phyloP scores from a whole-genome alignment of 768 basidiomycete species.

The Candolleomyces aberdarensis region DNA sequence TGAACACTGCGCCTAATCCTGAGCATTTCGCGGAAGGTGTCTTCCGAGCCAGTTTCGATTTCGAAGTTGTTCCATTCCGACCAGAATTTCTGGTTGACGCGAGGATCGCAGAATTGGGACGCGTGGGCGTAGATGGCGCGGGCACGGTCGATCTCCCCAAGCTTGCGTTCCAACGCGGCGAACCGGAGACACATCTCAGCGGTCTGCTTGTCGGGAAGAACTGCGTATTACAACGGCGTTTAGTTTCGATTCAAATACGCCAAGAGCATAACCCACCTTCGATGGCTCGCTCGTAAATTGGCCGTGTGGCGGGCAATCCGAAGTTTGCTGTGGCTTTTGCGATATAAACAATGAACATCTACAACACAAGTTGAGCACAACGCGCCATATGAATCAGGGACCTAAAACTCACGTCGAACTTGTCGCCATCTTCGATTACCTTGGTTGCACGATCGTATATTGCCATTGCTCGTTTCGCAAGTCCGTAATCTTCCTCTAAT shows the following conservation, averaged over 20 bases:
- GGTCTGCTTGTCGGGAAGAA: slow-evolving; percentile 89
- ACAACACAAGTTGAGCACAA: slow-evolving; percentile 3
- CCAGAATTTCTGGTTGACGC: slow-evolving; percentile 92
- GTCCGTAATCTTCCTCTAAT: slow-evolving; percentile 90
- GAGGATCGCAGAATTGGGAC: slow-evolving; percentile 97
- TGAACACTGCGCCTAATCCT: slow-evolving; percentile 98
- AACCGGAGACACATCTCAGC: slow-evolving; percentile 98
- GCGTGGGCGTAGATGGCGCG: slow-evolving; percentile 96
- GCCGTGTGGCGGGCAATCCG: slow-evolving; percentile 91
- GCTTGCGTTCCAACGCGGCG: slow-evolving; percentile 92
- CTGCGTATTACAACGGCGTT: slow-evolving; percentile 20
- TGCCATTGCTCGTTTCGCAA: slow-evolving; percentile 94
- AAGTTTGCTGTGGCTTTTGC: slow-evolving; percentile 96
- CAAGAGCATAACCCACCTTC: slow-evolving; percentile 44
- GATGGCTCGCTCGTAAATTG: slow-evolving; percentile 94
- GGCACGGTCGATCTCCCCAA: slow-evolving; percentile 98
- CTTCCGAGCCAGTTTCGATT: slow-evolving; percentile 97
- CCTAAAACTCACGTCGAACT: slow-evolving; percentile 75
- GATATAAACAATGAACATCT: slow-evolving; percentile 98
- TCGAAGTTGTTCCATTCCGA: slow-evolving; percentile 96
- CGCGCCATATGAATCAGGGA: neutral
- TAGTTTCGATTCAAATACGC: too few relatives aligned
- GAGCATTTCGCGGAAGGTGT: slow-evolving; percentile 94
- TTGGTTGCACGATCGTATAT: slow-evolving; percentile 92
- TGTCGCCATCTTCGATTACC: slow-evolving; percentile 85